phyloP scores from a whole-genome alignment of 345 rosid genomes.

The Euphorbia lathyris region DNA sequence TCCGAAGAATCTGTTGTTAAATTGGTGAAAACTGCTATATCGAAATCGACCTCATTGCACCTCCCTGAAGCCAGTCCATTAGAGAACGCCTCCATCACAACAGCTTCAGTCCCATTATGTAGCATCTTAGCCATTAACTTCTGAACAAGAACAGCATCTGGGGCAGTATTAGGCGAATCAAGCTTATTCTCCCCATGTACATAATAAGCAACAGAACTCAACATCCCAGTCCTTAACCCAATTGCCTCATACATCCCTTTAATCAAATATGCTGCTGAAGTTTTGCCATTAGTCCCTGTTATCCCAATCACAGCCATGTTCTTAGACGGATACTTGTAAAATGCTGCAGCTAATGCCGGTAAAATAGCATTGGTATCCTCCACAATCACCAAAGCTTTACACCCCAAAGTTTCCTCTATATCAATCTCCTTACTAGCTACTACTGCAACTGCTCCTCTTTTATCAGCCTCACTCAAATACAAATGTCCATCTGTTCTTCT shows the following conservation, averaged over 20 bases:
- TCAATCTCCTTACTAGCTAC: conserved; percentile 91
- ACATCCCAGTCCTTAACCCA: conserved; percentile 91
- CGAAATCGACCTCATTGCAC: conserved; percentile 78
- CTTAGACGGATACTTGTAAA: conserved; percentile 67
- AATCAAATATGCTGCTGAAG: conserved; percentile 66
- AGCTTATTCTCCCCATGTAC: conserved; percentile 65
- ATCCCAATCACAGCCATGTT: conserved; percentile 83
- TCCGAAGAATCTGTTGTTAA: conserved; percentile 51
- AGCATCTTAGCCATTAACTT: conserved; percentile 95
- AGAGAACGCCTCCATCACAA: conserved; percentile 88
- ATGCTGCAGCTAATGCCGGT: conserved; percentile 80
- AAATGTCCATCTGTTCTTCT: conserved; percentile 62
- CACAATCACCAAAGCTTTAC: conserved; percentile 87
- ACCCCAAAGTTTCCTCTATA: conserved; percentile 84
- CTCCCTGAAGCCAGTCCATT: conserved; percentile 66
- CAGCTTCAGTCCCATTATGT: conserved; percentile 84
- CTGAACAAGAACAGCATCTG: conserved; percentile 84
- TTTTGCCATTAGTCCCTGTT: conserved; percentile 78
- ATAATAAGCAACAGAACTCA: conserved; percentile 68
- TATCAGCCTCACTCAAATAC: conserved; percentile 83
- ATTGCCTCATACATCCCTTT: conserved; percentile 87
- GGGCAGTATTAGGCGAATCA: conserved; percentile 51
- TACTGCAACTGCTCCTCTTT: conserved; percentile 95
- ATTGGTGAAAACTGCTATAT: conserved; percentile 83
- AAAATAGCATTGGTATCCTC: conserved; percentile 76